A percentile compares a stretch with the other conserved stretches of the same genome.
Evolutionary conservation across 768 basidiomycete species (phyloP).

Genomic region (Boletus rubescentipes): DNA sequence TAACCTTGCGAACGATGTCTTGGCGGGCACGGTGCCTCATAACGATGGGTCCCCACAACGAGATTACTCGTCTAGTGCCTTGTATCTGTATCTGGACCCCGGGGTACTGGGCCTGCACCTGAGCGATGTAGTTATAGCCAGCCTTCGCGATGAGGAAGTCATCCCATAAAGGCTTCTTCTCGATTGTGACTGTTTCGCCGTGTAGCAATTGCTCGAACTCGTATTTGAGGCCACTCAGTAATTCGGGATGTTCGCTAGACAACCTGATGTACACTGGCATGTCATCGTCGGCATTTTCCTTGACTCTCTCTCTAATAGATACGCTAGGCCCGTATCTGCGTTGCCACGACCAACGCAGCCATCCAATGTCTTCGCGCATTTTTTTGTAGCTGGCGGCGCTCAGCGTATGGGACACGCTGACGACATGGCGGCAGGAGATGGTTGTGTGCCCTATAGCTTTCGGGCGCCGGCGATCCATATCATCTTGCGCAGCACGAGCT

Average conservation of each 20-base stretch:
- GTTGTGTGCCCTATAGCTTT: conserved; percentile 44
- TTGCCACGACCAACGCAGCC: conserved; percentile 40
- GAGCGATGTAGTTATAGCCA: conserved; percentile 46
- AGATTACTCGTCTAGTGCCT: conserved; percentile 41
- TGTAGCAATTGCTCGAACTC: conserved; percentile 60
- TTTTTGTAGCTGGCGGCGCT: conserved; percentile 37
- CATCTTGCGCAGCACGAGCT: conserved; percentile 50
- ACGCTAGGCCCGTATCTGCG: conserved; percentile 31
- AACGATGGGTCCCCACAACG: conserved; percentile 51
- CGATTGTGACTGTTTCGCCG: conserved; percentile 56
- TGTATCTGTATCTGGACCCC: conserved; percentile 47
- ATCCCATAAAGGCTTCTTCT: conserved; percentile 63
- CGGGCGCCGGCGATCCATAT: conserved; percentile 48
- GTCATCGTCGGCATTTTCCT: conserved; percentile 5
- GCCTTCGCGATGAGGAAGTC: conserved; percentile 48
- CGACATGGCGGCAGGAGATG: conserved; percentile 53
- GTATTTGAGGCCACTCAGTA: conserved; percentile 55
- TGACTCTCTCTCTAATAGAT: conserved; percentile 25
- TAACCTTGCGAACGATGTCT: conserved; percentile 48
- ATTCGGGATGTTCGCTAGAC: conserved; percentile 47
- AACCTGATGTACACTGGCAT: conserved; percentile 43
- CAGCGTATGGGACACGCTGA: conserved; percentile 49
- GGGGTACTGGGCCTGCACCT: conserved; percentile 39
- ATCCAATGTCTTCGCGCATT: conserved; percentile 45
- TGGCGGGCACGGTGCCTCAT: conserved; percentile 41